Conservation (phyloP, 805 yeast genomes). For the Candida andamanensis region DNA sequence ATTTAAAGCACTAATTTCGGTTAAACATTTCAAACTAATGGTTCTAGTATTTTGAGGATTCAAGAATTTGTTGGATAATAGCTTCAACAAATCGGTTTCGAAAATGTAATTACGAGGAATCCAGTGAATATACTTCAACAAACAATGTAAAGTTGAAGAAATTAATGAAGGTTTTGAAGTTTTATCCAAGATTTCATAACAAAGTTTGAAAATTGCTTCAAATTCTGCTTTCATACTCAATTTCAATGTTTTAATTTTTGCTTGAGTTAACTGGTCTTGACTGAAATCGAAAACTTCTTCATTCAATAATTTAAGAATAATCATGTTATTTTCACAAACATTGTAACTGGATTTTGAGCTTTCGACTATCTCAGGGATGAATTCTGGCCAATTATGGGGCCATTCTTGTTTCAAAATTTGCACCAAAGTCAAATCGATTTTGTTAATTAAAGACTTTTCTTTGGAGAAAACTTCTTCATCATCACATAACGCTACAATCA, state of each 20-base stretch:
- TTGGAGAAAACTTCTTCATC: slow-evolving; percentile 65
- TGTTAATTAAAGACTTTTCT: slow-evolving; percentile 81
- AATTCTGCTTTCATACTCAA: slow-evolving; percentile 84
- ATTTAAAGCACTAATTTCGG: slow-evolving; percentile 75
- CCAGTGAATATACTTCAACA: slow-evolving; percentile 89
- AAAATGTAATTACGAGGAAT: slow-evolving; percentile 86
- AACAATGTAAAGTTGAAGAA: slow-evolving; percentile 75
- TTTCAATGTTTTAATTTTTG: slow-evolving; percentile 80
- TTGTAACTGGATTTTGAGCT: slow-evolving; percentile 81
- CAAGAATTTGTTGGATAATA: slow-evolving; percentile 72
- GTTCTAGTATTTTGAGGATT: slow-evolving; percentile 76
- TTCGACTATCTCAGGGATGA: slow-evolving; percentile 86
- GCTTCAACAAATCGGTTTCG: slow-evolving; percentile 73
- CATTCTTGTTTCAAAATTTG: slow-evolving; percentile 96
- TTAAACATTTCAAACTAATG: slow-evolving; percentile 82
- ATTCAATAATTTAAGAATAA: slow-evolving; percentile 76
- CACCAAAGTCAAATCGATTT: slow-evolving; percentile 89
- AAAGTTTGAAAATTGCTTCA: slow-evolving; percentile 85
- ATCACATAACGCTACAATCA: slow-evolving; percentile 89
- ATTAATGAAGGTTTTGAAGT: slow-evolving; percentile 81
- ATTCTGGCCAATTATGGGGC: slow-evolving; percentile 98
- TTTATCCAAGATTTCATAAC: slow-evolving; percentile 89
- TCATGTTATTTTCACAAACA: slow-evolving; percentile 97
- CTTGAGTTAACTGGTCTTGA: slow-evolving; percentile 96
- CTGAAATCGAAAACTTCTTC: slow-evolving; percentile 96